phyloP scores from a whole-genome alignment of 768 basidiomycete species.

The Calocera viscosa region DNA sequence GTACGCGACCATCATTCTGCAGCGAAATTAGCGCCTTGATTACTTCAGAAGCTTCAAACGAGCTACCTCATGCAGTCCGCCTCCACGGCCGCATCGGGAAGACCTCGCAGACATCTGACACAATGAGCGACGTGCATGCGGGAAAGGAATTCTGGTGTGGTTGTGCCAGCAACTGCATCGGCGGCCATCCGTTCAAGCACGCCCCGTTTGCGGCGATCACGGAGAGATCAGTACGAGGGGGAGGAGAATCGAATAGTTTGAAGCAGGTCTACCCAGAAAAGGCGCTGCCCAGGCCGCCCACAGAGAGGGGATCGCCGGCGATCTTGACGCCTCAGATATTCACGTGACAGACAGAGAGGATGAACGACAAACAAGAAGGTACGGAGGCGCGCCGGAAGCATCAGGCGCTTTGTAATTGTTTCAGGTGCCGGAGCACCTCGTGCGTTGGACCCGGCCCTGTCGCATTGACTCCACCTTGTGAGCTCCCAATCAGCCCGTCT shows the following conservation, averaged over 20 bases:
- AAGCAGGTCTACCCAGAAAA: not conserved
- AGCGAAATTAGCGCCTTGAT: not conserved
- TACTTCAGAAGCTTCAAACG: slow-evolving; percentile 4
- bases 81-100: slow-evolving; percentile 57
- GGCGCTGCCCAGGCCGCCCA: too few species aligned
- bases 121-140: slow-evolving; percentile 47
- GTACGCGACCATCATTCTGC: slow-evolving; percentile 71
- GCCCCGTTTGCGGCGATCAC: not conserved
- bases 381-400: not conserved
- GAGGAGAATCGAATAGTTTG: too few species aligned
- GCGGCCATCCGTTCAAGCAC: not conserved
- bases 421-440: not conserved
- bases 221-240: too few species aligned
- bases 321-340: not conserved
- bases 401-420: not conserved
- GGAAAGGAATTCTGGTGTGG: not conserved
- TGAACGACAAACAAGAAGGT: not conserved
- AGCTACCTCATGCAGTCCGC: slow-evolving; percentile 60
- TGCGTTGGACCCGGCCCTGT: too few species aligned
- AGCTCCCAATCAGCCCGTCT: too few species aligned
- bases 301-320: not conserved
- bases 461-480: too few species aligned
- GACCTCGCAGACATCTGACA: slow-evolving; percentile 52
- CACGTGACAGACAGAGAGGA: not conserved
- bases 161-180: not conserved